phyloP scores from a whole-genome alignment of 192 early-diverging fungal genomes.

The Umbelopsis sp. region DNA sequence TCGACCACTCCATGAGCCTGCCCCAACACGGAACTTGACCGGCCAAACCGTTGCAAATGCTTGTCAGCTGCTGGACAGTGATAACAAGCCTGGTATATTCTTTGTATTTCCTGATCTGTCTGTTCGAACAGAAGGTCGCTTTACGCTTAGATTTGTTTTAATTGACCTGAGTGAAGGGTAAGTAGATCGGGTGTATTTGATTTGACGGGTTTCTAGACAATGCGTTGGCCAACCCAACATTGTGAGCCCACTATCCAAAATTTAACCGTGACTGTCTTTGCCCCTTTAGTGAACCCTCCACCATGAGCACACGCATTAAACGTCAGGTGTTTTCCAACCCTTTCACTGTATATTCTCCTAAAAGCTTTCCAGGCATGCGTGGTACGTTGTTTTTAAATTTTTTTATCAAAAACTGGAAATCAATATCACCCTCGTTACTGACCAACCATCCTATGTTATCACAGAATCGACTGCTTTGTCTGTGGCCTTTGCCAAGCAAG shows the following conservation, averaged over 20 bases:
- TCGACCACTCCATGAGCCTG: conserved; percentile 16
- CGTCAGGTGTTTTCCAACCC: conserved; percentile 24
- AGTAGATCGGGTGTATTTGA: background rate
- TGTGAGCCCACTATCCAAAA: background rate
- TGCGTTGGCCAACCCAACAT: no score
- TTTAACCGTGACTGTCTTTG: background rate
- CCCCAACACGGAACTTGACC: conserved; percentile 56
- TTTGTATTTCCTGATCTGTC: conserved; percentile 76
- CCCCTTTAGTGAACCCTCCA: conserved; percentile 23
- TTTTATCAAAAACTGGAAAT: background rate
- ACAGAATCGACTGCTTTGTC: conserved; percentile 29
- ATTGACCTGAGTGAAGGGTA: conserved; percentile 48
- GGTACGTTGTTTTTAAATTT: conserved; percentile 23
- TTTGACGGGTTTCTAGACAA: background rate
- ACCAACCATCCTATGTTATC: background rate
- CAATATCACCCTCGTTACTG: background rate
- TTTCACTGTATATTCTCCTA: conserved; percentile 42
- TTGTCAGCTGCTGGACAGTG: conserved; percentile 62
- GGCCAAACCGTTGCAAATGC: conserved; percentile 67
- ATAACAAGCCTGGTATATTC: conserved; percentile 64
- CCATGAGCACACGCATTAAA: conserved; percentile 25
- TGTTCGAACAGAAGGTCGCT: conserved; percentile 69
- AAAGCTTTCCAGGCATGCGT: conserved; percentile 45
- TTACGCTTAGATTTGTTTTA: conserved; percentile 68
- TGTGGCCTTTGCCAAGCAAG: conserved; percentile 26